A percentile compares a stretch with the other conserved stretches of the same genome.
Evolutionary conservation across 768 basidiomycete genomes (phyloP).

Genomic region (Trametes cubensis): DNA sequence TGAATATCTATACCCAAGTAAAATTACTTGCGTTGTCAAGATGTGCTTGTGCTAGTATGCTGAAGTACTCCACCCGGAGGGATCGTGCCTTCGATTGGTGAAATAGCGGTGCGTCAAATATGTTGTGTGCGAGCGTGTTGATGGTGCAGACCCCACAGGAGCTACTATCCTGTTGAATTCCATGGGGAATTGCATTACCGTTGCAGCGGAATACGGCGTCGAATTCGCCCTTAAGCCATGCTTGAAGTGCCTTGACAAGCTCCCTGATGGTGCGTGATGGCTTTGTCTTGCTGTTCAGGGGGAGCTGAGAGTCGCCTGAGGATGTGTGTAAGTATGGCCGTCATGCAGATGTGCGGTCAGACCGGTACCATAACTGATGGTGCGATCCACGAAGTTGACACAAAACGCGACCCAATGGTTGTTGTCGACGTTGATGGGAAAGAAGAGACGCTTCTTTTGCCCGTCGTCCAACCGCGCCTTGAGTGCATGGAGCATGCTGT

Average conservation of each 20-base stretch:
- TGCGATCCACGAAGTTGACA: too few relatives aligned
- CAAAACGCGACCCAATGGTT: conserved; percentile 22
- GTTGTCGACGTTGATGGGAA: conserved; percentile 10
- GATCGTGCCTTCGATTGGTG: background rate
- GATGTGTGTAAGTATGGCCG: too few relatives aligned
- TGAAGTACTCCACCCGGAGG: background rate
- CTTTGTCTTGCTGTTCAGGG: background rate
- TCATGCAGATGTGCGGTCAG: too few relatives aligned
- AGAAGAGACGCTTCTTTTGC: background rate
- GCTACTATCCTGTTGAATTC: conserved; percentile 10
- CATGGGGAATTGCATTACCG: conserved; percentile 6
- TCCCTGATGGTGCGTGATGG: too few relatives aligned
- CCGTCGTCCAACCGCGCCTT: too few relatives aligned
- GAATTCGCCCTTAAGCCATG: background rate
- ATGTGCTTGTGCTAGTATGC: background rate
- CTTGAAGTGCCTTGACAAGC: background rate
- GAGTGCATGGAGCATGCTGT: background rate
- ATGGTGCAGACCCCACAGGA: conserved; percentile 24
- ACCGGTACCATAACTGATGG: too few relatives aligned
- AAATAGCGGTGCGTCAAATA: conserved; percentile 14
- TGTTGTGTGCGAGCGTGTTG: conserved; percentile 17
- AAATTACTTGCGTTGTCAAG: too few relatives aligned
- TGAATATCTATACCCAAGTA: too few relatives aligned
- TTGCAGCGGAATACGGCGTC: background rate
- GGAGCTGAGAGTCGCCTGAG: background rate